These are phyloP conservation scores for Fusarium sp. DNA, from an alignment of 2,329 filamentous ascomycete genomes.

Conservation along the genomic window DNA sequence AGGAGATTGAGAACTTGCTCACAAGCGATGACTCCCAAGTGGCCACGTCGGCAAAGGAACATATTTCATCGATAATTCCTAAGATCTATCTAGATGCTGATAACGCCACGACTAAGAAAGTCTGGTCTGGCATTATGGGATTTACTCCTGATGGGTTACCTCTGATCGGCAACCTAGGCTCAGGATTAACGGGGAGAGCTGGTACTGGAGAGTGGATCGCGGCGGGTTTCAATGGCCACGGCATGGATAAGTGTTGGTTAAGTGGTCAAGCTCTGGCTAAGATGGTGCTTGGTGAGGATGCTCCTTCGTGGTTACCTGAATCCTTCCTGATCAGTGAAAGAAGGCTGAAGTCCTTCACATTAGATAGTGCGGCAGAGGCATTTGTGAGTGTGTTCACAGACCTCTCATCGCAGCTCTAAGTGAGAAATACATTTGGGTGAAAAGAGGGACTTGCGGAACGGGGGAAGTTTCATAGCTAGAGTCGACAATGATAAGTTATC, in stretches of 20 bases:
- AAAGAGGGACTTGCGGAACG: too few relatives aligned
- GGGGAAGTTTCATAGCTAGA: not conserved
- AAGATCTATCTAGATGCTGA: conserved; percentile 47
- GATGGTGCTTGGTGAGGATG: conserved; percentile 47
- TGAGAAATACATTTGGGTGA: not conserved
- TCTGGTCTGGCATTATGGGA: conserved; percentile 66
- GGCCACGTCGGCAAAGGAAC: conserved; percentile 53
- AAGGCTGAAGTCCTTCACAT: conserved; percentile 5
- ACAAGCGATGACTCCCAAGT: conserved; percentile 60
- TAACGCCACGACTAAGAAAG: conserved; percentile 40
- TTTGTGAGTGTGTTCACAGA: not conserved
- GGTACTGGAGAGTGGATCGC: conserved; percentile 61
- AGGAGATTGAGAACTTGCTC: conserved; percentile 57
- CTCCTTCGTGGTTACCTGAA: conserved; percentile 33
- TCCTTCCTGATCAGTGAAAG: conserved; percentile 10
- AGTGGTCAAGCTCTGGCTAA: conserved; percentile 58
- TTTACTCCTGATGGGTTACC: conserved; percentile 63
- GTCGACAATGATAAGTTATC: too few relatives aligned
- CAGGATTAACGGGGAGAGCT: conserved; percentile 32
- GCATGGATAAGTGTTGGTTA: conserved; percentile 67
- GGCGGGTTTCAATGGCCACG: conserved; percentile 65
- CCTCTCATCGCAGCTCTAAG: not conserved
- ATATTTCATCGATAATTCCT: conserved; percentile 57
- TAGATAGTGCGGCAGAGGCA: not conserved
- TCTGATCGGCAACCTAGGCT: conserved; percentile 61